A percentile compares a stretch with the other conserved stretches of the same genome.
phyloP scores from a whole-genome alignment of 371 early-diverging fungal species.

The Entomophthora muscae region DNA sequence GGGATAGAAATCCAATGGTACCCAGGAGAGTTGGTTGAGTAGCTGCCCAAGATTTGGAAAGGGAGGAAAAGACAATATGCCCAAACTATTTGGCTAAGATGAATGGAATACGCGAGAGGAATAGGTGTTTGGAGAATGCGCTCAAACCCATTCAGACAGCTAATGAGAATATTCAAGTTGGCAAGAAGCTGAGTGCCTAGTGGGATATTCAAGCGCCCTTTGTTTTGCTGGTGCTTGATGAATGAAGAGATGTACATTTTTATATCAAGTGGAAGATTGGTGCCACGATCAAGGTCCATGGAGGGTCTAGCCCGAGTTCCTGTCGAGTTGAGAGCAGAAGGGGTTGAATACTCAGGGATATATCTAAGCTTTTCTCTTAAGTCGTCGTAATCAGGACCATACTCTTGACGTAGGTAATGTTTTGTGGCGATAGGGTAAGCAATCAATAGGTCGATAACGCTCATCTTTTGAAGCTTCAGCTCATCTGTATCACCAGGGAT shows the following conservation, averaged over 20 bases:
- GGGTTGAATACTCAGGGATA: slow-evolving; percentile 8
- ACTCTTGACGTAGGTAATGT: slow-evolving; percentile 48
- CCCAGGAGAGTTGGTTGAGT: slow-evolving; percentile 7
- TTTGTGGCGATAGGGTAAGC: slow-evolving; percentile 51
- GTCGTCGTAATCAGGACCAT: slow-evolving; percentile 22
- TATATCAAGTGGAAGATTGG: slow-evolving; percentile 26
- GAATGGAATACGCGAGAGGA: slow-evolving; percentile 64
- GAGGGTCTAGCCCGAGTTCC: slow-evolving; percentile 8
- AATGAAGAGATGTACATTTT: slow-evolving; percentile 22
- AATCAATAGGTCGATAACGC: slow-evolving; percentile 40
- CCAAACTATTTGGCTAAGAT: slow-evolving; percentile 49
- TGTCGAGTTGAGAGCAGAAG: slow-evolving; percentile 7
- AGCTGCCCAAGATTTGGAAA: slow-evolving; percentile 31
- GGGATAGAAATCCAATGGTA: slow-evolving; percentile 23
- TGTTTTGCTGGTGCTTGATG: slow-evolving; percentile 15
- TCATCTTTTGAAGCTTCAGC: slow-evolving; percentile 27
- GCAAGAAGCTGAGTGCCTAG: slow-evolving; percentile 16
- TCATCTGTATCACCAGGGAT: slow-evolving; percentile 19
- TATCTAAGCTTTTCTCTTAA: slow-evolving; percentile 7
- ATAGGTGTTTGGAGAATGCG: slow-evolving; percentile 63
- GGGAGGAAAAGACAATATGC: slow-evolving; percentile 48
- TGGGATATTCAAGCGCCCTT: slow-evolving; percentile 15
- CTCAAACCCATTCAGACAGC: slow-evolving; percentile 39
- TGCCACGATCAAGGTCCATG: slow-evolving; percentile 15
- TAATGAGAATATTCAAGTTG: slow-evolving; percentile 17